These are phyloP conservation scores for Eimeria nieschulzi DNA, from an alignment of 169 alveolate genomes.

Conservation along the genomic window DNA sequence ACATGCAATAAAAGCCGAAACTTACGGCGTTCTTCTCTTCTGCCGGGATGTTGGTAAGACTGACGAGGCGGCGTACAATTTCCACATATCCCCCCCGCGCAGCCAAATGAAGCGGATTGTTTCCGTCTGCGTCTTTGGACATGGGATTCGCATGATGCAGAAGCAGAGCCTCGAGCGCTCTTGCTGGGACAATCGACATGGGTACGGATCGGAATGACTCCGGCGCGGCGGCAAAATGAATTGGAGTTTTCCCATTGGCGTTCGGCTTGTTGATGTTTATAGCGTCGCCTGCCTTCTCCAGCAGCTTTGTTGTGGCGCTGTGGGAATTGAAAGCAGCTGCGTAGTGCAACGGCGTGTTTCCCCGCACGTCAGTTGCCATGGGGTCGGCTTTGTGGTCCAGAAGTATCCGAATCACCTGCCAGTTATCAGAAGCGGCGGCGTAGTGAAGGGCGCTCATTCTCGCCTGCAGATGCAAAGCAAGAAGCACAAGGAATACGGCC, in stretches of 20 bases:
- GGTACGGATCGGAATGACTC: conserved; percentile 16
- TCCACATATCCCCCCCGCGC: conserved; percentile 62
- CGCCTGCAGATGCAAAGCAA: conserved; percentile 32
- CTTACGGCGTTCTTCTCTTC: conserved; percentile 46
- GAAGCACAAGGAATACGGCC: no score
- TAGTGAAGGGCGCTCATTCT: conserved; percentile 62
- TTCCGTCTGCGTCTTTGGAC: conserved; percentile 43
- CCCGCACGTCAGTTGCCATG: conserved; percentile 27
- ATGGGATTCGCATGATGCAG: conserved; percentile 64
- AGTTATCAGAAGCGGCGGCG: conserved; percentile 65
- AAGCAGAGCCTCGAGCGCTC: conserved; percentile 61
- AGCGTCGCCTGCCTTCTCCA: conserved; percentile 13
- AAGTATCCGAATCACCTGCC: conserved; percentile 26
- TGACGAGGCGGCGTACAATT: conserved; percentile 53
- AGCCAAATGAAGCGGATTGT: conserved; percentile 64
- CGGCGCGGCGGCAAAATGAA: conserved; percentile 71
- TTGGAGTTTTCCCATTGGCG: conserved; percentile 56
- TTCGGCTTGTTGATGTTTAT: background rate
- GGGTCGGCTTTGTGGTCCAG: conserved; percentile 55
- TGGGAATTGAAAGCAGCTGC: conserved; percentile 65
- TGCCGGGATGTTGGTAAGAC: conserved; percentile 28
- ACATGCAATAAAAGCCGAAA: no score
- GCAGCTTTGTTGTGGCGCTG: conserved; percentile 4
- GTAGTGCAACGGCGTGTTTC: conserved; percentile 72
- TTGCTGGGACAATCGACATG: conserved; percentile 24